Percentiles rank a stretch among this genome's conserved stretches.
phyloP scores from a whole-genome alignment of 2,329 filamentous ascomycete genomes.

The Phaeoacremonium minimum region DNA sequence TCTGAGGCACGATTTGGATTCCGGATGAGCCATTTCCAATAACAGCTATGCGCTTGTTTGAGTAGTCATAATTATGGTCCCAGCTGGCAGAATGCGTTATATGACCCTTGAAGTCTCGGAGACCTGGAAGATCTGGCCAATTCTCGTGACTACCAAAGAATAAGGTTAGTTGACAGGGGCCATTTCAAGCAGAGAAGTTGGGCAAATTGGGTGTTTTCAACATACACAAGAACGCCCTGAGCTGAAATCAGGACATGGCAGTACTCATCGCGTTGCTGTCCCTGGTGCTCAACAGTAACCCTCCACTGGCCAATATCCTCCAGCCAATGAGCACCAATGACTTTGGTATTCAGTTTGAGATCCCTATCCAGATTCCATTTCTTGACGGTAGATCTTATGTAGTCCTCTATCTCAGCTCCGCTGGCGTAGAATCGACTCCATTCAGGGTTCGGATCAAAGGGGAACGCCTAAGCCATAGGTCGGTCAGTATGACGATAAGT shows the following conservation, averaged over 20 bases:
- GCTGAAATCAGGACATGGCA: constrained; percentile 14
- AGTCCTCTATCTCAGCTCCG: constrained; percentile 50
- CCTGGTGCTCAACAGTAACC: constrained; percentile 12
- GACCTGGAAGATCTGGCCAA: background rate
- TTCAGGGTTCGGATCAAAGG: constrained; percentile 51
- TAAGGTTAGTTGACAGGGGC: background rate
- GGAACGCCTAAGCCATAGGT: too few relatives aligned
- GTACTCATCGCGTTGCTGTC: constrained; percentile 9
- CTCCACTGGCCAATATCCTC: constrained; percentile 17
- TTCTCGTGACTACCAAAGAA: background rate
- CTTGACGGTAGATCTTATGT: constrained; percentile 46
- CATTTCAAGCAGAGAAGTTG: background rate
- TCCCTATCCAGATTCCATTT: constrained; percentile 33
- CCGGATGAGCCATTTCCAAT: constrained; percentile 32
- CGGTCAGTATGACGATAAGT: too few relatives aligned
- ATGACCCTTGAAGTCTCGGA: background rate
- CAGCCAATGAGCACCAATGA: constrained; percentile 22
- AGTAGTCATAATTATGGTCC: constrained; percentile 17
- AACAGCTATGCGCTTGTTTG: constrained; percentile 25
- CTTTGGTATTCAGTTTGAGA: constrained; percentile 24
- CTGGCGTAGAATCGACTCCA: constrained; percentile 54
- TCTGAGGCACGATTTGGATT: constrained; percentile 12
- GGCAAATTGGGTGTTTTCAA: too few relatives aligned
- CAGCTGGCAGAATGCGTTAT: constrained; percentile 19
- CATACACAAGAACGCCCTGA: background rate